A percentile compares a stretch with the other conserved stretches of the same genome.
phyloP scores from a whole-genome alignment of 805 yeast species.

The Lachancea quebecensis region DNA sequence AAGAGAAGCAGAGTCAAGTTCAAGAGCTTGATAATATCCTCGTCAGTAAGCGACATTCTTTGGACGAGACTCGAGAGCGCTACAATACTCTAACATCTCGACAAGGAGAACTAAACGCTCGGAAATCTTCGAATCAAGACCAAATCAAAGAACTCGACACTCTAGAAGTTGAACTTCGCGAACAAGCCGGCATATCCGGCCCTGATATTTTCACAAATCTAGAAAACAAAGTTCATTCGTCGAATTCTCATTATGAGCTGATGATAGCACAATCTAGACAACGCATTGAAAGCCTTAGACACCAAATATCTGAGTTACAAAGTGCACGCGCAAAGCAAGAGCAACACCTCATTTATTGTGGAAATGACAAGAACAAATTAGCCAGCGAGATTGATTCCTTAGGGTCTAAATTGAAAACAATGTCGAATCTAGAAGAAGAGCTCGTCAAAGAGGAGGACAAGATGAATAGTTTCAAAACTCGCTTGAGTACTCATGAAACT shows the following conservation, averaged over 20 bases:
- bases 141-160: not conserved
- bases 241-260: conserved; percentile 8
- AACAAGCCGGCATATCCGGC: not conserved
- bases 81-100: conserved; percentile 37
- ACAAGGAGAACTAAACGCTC: conserved; percentile 52
- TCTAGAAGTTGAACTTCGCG: conserved; percentile 2
- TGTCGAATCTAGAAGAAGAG: conserved; percentile 40
- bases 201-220: not conserved
- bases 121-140: conserved; percentile 8
- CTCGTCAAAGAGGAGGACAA: conserved; percentile 40
- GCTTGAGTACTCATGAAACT: conserved; percentile 30
- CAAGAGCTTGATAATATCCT: conserved; percentile 21
- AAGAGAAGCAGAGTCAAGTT: conserved; percentile 28
- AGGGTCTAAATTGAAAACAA: conserved; percentile 33
- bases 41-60: conserved; percentile 15
- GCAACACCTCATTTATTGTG: conserved; percentile 39
- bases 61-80: conserved; percentile 27
- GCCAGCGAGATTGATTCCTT: conserved; percentile 34
- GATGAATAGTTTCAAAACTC: conserved; percentile 34
- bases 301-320: conserved; percentile 15
- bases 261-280: conserved; percentile 12
- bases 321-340: conserved; percentile 24
- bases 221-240: not conserved
- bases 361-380: conserved; percentile 36
- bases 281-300: conserved; percentile 9